Evolutionary conservation across 2,329 filamentous ascomycete species (phyloP).

Genomic region (Aureobasidium sp.): DNA sequence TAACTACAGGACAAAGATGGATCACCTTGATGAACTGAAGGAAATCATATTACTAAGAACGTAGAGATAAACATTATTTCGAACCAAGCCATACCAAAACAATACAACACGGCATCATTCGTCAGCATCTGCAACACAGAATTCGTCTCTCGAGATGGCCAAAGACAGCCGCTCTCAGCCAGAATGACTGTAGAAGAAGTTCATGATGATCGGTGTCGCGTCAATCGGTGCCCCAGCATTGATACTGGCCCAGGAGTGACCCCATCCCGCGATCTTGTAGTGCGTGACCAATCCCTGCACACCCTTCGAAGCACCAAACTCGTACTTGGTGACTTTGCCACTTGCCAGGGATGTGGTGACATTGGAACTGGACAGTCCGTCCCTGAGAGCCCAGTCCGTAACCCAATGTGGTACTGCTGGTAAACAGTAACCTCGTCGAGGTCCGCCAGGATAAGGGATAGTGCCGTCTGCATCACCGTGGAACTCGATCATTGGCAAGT

Average conservation of each 20-base stretch:
- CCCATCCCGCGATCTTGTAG: conserved; percentile 30
- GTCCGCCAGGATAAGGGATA: conserved; percentile 30
- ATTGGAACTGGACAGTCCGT: conserved; percentile 25
- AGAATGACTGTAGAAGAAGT: conserved; percentile 21
- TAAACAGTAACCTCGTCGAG: conserved; percentile 10
- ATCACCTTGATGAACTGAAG: too few species aligned
- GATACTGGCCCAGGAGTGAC: conserved; percentile 33
- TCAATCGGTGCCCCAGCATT: conserved; percentile 18
- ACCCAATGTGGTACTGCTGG: conserved; percentile 17
- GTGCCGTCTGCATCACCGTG: conserved; percentile 33
- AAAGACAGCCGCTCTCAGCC: neutral
- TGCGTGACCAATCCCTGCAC: conserved; percentile 27
- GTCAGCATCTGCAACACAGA: neutral
- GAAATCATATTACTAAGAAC: too few species aligned
- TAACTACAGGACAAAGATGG: too few species aligned
- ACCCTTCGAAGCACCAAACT: conserved; percentile 23
- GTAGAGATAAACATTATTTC: too few species aligned
- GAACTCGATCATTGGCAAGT: conserved; percentile 34
- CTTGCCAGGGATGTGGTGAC: conserved; percentile 19
- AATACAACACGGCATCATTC: neutral
- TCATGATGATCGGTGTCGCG: conserved; percentile 21
- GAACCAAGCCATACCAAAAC: too few species aligned
- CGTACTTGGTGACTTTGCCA: conserved; percentile 24
- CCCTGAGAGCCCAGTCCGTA: conserved; percentile 27
- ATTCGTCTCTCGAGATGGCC: neutral